Conservation (phyloP, 495 filamentous ascomycete species). For the Penicillium taxi region DNA sequence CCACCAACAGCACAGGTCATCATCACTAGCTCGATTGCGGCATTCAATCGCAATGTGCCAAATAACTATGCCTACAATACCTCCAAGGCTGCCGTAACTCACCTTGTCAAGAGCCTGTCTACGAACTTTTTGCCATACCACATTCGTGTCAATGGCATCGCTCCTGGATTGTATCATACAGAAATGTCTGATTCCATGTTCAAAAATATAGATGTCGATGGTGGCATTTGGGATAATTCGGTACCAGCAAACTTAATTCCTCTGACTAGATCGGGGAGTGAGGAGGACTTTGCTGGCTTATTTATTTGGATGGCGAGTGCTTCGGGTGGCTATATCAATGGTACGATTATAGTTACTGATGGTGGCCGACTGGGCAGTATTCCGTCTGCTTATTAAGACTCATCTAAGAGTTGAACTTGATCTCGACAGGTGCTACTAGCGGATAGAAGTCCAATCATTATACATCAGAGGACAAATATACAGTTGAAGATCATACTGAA, state of each 20-base stretch:
- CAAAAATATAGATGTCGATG: slow-evolving; percentile 9
- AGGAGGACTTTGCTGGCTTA: slow-evolving; percentile 57
- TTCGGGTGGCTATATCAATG: slow-evolving; percentile 55
- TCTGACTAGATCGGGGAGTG: slow-evolving; percentile 41
- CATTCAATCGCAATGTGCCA: slow-evolving; percentile 46
- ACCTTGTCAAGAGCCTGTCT: slow-evolving; percentile 56
- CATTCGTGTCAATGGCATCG: slow-evolving; percentile 59
- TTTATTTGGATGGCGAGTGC: slow-evolving; percentile 56
- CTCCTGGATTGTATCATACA: slow-evolving; percentile 56
- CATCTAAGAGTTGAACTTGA: neutral
- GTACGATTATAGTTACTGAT: slow-evolving; percentile 48
- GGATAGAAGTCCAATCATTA: too few species aligned
- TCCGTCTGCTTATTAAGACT: slow-evolving; percentile 39
- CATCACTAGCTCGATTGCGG: slow-evolving; percentile 55
- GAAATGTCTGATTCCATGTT: slow-evolving; percentile 49
- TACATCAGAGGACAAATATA: too few species aligned
- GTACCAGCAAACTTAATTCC: slow-evolving; percentile 44
- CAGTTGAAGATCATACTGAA: too few species aligned
- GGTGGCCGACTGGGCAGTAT: slow-evolving; percentile 48
- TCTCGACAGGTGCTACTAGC: too few species aligned
- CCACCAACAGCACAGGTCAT: slow-evolving; percentile 54
- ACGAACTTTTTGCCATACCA: slow-evolving; percentile 46
- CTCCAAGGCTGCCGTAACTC: slow-evolving; percentile 56
- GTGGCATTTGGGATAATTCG: slow-evolving; percentile 31
- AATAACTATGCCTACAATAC: slow-evolving; percentile 55